phyloP scores from a whole-genome alignment of 2,329 filamentous ascomycete genomes.

The Ophiocordyceps camponoti-leonardi region DNA sequence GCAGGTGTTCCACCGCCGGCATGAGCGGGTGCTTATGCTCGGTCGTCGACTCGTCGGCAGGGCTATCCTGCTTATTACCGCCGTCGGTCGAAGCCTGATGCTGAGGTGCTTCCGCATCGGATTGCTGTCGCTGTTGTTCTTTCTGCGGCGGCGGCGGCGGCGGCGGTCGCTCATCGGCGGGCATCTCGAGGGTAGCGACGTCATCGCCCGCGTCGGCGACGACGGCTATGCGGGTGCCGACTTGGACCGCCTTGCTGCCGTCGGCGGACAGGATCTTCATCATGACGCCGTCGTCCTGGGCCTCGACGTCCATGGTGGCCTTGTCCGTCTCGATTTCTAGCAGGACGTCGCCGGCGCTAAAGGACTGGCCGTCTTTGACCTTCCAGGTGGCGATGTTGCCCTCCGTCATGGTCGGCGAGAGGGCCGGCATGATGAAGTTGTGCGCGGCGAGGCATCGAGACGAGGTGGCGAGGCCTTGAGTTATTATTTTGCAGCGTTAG shows the following conservation, averaged over 20 bases:
- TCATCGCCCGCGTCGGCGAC: slow-evolving; percentile 72
- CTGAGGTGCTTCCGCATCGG: slow-evolving; percentile 5
- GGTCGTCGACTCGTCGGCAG: slow-evolving; percentile 28
- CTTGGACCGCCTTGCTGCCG: slow-evolving; percentile 59
- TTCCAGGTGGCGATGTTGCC: slow-evolving; percentile 76
- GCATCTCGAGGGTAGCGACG: slow-evolving; percentile 54
- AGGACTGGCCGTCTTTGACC: slow-evolving; percentile 74
- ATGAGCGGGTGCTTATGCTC: slow-evolving; percentile 57
- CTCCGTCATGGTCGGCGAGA: slow-evolving; percentile 89
- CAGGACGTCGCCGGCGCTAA: slow-evolving; percentile 68
- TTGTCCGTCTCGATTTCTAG: slow-evolving; percentile 92
- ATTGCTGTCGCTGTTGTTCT: slow-evolving; percentile 20
- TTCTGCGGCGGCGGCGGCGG: slow-evolving; percentile 6
- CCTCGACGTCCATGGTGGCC: slow-evolving; percentile 88
- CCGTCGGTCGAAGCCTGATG: slow-evolving; percentile 20
- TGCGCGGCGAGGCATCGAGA: slow-evolving; percentile 52
- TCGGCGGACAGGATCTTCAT: slow-evolving; percentile 65
- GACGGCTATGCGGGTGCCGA: slow-evolving; percentile 68
- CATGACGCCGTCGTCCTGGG: slow-evolving; percentile 73
- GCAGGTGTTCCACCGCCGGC: slow-evolving; percentile 69
- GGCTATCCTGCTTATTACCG: slow-evolving; percentile 9
- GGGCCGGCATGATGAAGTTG: slow-evolving; percentile 80
- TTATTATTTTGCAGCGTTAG: not conserved
- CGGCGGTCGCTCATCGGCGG: slow-evolving; percentile 40
- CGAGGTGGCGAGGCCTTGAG: slow-evolving; percentile 45